Evolutionary conservation across 352 stramenopile genomes (phyloP).

Genomic region (Phytophthora chlamydospora): DNA sequence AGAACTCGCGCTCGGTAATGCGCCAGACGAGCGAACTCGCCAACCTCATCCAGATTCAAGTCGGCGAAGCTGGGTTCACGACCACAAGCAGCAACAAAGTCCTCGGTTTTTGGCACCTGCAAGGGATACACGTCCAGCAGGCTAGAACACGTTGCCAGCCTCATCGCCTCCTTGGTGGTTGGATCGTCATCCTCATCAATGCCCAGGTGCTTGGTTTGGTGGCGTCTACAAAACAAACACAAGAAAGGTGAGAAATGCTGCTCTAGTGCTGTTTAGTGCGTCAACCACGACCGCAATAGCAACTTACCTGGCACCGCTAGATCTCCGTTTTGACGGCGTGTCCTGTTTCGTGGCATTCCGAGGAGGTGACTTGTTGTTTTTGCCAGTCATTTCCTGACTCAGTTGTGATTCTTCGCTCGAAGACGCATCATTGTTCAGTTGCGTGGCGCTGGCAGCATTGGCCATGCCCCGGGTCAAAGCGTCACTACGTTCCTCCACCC

Average conservation of each 20-base stretch:
- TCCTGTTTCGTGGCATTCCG: slow-evolving; percentile 18
- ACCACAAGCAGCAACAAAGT: slow-evolving; percentile 29
- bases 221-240: slow-evolving; percentile 11
- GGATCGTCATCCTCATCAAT: background rate
- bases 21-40: slow-evolving; percentile 58
- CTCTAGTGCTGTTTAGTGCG: background rate
- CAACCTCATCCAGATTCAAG: slow-evolving; percentile 51
- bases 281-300: background rate
- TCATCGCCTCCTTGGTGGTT: background rate
- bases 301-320: slow-evolving; percentile 36
- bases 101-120: slow-evolving; percentile 22
- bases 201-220: slow-evolving; percentile 23
- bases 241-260: background rate
- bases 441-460: too few relatives aligned
- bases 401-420: too few relatives aligned
- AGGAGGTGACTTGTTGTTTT: background rate
- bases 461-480: too few relatives aligned
- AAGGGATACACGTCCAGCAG: slow-evolving; percentile 60
- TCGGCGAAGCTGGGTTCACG: slow-evolving; percentile 44
- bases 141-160: slow-evolving; percentile 7
- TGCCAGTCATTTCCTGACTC: too few relatives aligned
- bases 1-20: slow-evolving; percentile 70
- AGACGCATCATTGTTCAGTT: too few relatives aligned
- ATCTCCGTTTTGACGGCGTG: slow-evolving; percentile 34
- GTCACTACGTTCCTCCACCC: background rate